Percentiles rank a stretch among this genome's conserved stretches.
These are phyloP conservation scores for Aspergillus sp. DNA, from an alignment of 2,329 filamentous ascomycete species.

Conservation along the genomic window DNA sequence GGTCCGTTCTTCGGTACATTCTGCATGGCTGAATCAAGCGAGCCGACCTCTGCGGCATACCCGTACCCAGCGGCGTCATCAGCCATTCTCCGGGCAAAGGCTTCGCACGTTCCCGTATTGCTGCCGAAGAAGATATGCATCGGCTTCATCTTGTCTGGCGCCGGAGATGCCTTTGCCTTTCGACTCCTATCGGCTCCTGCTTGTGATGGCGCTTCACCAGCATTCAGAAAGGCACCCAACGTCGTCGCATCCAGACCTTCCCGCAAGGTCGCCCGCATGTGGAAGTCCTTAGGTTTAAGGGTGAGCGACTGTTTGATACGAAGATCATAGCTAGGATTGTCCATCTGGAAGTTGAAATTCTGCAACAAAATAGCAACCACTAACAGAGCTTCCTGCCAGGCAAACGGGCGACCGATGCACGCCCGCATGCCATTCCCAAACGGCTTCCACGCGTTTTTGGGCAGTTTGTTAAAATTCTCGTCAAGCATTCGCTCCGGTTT, in stretches of 20 bases:
- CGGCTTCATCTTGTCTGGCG: conserved; percentile 26
- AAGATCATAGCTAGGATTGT: conserved; percentile 44
- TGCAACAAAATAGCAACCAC: conserved; percentile 57
- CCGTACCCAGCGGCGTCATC: conserved; percentile 51
- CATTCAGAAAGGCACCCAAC: conserved; percentile 31
- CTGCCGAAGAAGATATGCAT: conserved; percentile 65
- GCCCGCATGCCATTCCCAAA: conserved; percentile 63
- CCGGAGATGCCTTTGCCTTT: conserved; percentile 11
- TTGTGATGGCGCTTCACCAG: conserved; percentile 6
- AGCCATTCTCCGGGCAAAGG: conserved; percentile 55
- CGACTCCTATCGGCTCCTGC: conserved; percentile 9
- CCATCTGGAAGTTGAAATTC: conserved; percentile 58
- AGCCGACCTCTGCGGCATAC: conserved; percentile 47
- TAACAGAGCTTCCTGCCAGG: conserved; percentile 62
- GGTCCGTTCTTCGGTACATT: conserved; percentile 52
- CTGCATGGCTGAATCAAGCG: conserved; percentile 53
- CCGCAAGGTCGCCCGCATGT: conserved; percentile 50
- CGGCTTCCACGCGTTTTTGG: conserved; percentile 58
- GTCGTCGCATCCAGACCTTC: conserved; percentile 38
- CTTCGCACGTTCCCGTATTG: conserved; percentile 66
- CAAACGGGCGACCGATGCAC: conserved; percentile 65
- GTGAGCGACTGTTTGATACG: conserved; percentile 32
- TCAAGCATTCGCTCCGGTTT: conserved; percentile 64
- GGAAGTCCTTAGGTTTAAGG: conserved; percentile 46
- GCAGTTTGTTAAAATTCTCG: conserved; percentile 56